Base-by-base conservation (phyloP, 1,284 basidiomycete genomes). In the Ustilago hordei region DNA sequence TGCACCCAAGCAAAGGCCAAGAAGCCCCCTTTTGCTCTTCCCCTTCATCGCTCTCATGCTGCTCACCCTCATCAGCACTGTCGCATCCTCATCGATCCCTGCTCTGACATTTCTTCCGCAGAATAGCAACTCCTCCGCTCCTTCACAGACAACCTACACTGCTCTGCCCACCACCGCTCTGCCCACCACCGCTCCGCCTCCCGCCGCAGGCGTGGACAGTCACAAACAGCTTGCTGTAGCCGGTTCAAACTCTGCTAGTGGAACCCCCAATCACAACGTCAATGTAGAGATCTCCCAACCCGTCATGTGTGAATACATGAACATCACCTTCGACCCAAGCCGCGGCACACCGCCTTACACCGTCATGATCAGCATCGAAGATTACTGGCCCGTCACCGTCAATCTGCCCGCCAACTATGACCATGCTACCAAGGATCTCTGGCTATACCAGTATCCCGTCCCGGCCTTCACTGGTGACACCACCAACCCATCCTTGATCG, bases 311-410 rank as follows among this genome's bases (percentile, higher is more conserved):
- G 47, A 78, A 53, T 55, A 60, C 38, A 67, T 82, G 64, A 78
- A 81, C 64, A 81, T 82, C 69, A 81, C 79, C 28, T 82, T 79
- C 23, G 69, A 79, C 28, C 77, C 79, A 2, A 64, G 68, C 50
- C 52, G 53, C 17, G 81, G 79, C 31, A 76, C 56, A 8, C 75
- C 81, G 3, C 81, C 81, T 4, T 82, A 78, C 48, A 76, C 77
- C 0, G 52, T 82, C 78, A 78, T 79, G 75, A 68, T 80, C 54
- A 70, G 62, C 64, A 45, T 68, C 48, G 74, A 72, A 39, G 72
- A 76, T 43, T 81, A 74, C 62, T 78, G 65, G 60, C 72, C 80
- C 6, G 60, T 76, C 64, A 64, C 59, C 9, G 32, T 81, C 55
- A 53, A 39, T n/a, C 53, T 82, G 4, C 69, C 77, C 1, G 45